phyloP scores from a whole-genome alignment of 495 filamentous ascomycete genomes.

The Neurospora cerealis region DNA sequence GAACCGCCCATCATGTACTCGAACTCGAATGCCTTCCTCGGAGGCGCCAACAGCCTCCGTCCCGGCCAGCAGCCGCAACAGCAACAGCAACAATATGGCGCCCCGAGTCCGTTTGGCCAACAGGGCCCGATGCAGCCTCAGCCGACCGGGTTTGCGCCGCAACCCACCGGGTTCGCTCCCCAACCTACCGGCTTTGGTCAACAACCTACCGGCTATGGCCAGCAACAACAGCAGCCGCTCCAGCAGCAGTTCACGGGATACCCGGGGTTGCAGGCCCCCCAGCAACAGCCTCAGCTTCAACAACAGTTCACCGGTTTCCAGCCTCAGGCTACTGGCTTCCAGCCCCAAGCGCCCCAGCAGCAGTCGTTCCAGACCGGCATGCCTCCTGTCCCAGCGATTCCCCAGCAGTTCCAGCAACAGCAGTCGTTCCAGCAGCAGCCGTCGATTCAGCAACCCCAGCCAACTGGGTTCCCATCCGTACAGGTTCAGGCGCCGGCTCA shows the following conservation, averaged over 20 bases:
- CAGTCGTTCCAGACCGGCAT: constrained; percentile 37
- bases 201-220: constrained; percentile 43
- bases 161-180: constrained; percentile 49
- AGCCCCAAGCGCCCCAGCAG: constrained; percentile 30
- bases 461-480: constrained; percentile 27
- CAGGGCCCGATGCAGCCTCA: constrained; percentile 33
- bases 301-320: constrained; percentile 47
- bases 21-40: constrained; percentile 73
- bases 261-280: constrained; percentile 40
- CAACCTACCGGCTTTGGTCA: constrained; percentile 50
- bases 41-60: constrained; percentile 63
- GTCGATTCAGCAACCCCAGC: constrained; percentile 33
- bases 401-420: constrained; percentile 41
- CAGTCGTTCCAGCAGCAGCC: constrained; percentile 26
- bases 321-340: constrained; percentile 31
- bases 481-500: constrained; percentile 18
- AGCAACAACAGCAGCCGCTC: constrained; percentile 36
- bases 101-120: constrained; percentile 38
- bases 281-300: constrained; percentile 43
- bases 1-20: constrained; percentile 60
- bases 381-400: constrained; percentile 47
- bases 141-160: constrained; percentile 36
- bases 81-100: constrained; percentile 39
- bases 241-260: constrained; percentile 54
- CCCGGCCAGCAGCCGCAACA: constrained; percentile 44